Percentiles rank a stretch among this genome's conserved stretches.
phyloP scores from a whole-genome alignment of 805 yeast species.

The Yamadazyma paraphyllophila region DNA sequence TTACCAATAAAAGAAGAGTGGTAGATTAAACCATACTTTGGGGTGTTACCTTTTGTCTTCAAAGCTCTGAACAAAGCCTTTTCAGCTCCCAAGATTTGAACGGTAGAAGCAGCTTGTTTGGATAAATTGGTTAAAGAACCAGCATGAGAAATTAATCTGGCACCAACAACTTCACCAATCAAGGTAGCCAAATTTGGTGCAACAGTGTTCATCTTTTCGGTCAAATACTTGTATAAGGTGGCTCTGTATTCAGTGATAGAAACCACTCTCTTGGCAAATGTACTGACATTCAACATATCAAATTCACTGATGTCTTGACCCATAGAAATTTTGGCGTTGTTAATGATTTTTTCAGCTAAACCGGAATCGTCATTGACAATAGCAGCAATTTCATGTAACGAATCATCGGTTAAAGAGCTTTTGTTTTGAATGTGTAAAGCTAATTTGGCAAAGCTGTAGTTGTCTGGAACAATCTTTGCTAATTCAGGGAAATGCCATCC shows the following conservation, averaged over 20 bases:
- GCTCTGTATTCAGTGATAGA: conserved; percentile 88
- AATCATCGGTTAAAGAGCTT: conserved; percentile 84
- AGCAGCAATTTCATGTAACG: conserved; percentile 89
- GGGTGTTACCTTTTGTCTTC: conserved; percentile 95
- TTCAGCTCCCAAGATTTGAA: conserved; percentile 96
- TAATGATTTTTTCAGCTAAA: conserved; percentile 82
- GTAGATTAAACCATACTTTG: conserved; percentile 92
- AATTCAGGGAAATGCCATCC: conserved; percentile 99
- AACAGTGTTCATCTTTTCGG: conserved; percentile 95
- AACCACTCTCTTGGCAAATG: conserved; percentile 92
- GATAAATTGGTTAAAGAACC: conserved; percentile 96
- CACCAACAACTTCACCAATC: conserved; percentile 99
- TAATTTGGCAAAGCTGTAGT: conserved; percentile 80
- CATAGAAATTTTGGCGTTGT: conserved; percentile 96
- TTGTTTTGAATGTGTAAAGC: conserved; percentile 85
- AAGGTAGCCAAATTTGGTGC: conserved; percentile 96
- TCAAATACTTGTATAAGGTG: conserved; percentile 77
- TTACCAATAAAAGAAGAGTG: conserved; percentile 92
- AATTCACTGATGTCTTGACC: conserved; percentile 96
- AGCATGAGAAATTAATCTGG: conserved; percentile 96
- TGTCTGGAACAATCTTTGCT: conserved; percentile 87
- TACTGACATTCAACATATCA: conserved; percentile 87
- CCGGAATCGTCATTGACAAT: conserved; percentile 90
- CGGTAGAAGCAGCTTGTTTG: conserved; percentile 98
- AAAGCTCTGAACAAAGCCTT: conserved; percentile 95